Percentiles rank a stretch among this genome's conserved stretches.
Conservation (phyloP, 2,329 filamentous ascomycete genomes). For the Alternaria sp. region DNA sequence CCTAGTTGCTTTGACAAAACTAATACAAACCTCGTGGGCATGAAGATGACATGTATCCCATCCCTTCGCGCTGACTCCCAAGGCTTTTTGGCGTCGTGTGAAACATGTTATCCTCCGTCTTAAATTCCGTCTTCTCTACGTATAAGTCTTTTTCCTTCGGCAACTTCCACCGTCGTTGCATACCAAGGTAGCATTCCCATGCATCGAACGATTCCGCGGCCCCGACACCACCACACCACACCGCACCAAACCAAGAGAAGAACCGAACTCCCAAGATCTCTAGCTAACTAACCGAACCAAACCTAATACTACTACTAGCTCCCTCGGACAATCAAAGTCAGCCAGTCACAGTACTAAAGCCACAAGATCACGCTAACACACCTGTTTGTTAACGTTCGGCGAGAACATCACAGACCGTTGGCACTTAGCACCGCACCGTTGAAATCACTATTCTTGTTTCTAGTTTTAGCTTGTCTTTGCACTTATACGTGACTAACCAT, state of each 20-base stretch:
- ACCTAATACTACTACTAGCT: background rate
- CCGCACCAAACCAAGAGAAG: background rate
- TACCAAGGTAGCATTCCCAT: background rate
- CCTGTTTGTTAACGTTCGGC: background rate
- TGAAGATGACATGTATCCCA: background rate
- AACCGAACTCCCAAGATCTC: background rate
- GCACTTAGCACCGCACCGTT: background rate
- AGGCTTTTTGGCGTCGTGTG: background rate
- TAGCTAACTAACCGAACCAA: background rate
- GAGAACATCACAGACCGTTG: background rate
- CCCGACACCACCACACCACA: background rate
- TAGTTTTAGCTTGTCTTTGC: background rate
- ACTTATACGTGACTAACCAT: background rate
- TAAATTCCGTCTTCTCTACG: background rate
- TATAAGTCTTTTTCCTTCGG: background rate
- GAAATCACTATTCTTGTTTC: background rate
- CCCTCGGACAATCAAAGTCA: background rate
- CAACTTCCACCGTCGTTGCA: background rate
- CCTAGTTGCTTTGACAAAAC: constrained; percentile 3
- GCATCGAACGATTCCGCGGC: background rate
- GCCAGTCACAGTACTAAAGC: background rate
- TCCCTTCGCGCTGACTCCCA: background rate
- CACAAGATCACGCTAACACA: background rate
- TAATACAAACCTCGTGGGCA: background rate
- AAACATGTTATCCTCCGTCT: background rate